phyloP scores from a whole-genome alignment of 192 early-diverging fungal genomes.

The Entomortierella lignicola region DNA sequence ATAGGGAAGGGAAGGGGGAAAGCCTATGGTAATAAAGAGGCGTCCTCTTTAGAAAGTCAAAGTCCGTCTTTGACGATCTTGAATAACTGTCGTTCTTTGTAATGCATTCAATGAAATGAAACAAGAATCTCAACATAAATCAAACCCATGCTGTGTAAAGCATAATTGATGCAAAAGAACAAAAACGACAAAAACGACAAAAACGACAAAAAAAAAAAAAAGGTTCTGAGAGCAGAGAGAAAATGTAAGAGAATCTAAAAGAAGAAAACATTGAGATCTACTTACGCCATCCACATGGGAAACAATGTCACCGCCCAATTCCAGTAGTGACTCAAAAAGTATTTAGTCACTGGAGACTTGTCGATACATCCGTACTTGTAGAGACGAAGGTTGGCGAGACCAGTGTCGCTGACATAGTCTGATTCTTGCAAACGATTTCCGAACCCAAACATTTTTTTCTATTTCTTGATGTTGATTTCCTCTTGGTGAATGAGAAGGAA shows the following conservation, averaged over 20 bases:
- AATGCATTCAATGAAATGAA: too few relatives aligned
- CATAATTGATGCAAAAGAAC: too few relatives aligned
- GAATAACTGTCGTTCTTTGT: too few relatives aligned
- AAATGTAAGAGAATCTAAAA: background rate
- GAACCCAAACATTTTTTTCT: constrained; percentile 46
- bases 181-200: background rate
- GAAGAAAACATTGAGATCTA: constrained; percentile 24
- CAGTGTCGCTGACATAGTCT: constrained; percentile 74
- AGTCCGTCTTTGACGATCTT: too few relatives aligned
- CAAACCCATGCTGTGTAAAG: too few relatives aligned
- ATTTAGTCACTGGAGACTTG: constrained; percentile 85
- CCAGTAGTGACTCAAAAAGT: constrained; percentile 91
- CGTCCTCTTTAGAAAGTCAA: too few relatives aligned
- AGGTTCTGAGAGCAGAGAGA: background rate
- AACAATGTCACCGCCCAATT: constrained; percentile 88
- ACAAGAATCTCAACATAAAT: too few relatives aligned
- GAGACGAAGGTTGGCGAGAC: constrained; percentile 75
- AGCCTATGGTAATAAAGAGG: too few relatives aligned
- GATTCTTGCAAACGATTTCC: constrained; percentile 58
- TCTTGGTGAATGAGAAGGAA: background rate
- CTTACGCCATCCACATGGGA: constrained; percentile 95
- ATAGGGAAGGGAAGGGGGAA: too few relatives aligned
- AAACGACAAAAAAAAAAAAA: too few relatives aligned
- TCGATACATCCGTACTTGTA: constrained; percentile 87
- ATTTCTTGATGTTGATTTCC: background rate